phyloP scores from a whole-genome alignment of 495 filamentous ascomycete species.

The Ascobolus immersus region DNA sequence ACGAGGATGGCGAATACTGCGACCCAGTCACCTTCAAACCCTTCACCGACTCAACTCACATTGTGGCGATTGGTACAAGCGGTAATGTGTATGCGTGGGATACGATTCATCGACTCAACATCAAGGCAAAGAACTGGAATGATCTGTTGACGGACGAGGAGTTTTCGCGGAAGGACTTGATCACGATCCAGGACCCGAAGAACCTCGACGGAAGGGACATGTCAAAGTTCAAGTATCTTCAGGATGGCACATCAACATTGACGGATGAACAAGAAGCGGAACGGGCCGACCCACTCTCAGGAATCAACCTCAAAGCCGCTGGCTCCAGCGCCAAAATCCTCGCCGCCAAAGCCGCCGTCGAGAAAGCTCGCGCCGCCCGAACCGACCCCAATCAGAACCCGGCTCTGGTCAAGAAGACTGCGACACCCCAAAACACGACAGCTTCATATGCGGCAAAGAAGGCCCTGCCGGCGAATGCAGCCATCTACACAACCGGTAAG shows the following conservation, averaged over 20 bases:
- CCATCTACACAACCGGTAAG: conserved; percentile 66
- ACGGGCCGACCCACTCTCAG: conserved; percentile 17
- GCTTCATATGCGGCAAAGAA: conserved; percentile 19
- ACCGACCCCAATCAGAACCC: conserved; percentile 14
- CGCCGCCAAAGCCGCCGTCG: conserved; percentile 74
- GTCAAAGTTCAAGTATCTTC: conserved; percentile 67
- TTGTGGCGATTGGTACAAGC: conserved; percentile 58
- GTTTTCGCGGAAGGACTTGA: conserved; percentile 77
- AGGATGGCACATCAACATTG: conserved; percentile 49
- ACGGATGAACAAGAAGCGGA: conserved; percentile 36
- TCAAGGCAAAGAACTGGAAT: conserved; percentile 91
- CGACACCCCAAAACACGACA: conserved; percentile 19
- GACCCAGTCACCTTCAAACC: conserved; percentile 95
- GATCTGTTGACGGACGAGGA: conserved; percentile 74
- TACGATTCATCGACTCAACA: conserved; percentile 79
- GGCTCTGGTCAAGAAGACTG: conserved; percentile 4
- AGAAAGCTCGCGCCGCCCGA: conserved; percentile 44
- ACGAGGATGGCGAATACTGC: conserved; percentile 76
- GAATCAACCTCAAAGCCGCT: conserved; percentile 13
- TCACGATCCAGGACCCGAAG: conserved; percentile 89
- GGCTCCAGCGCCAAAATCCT: conserved; percentile 37
- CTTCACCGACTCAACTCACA: conserved; percentile 91
- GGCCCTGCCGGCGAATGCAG: conserved; percentile 51
- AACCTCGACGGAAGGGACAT: conserved; percentile 65
- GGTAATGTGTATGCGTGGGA: conserved; percentile 87